These are phyloP conservation scores for Pleurotus tuber-regium DNA, from an alignment of 768 basidiomycete species.

Conservation along the genomic window DNA sequence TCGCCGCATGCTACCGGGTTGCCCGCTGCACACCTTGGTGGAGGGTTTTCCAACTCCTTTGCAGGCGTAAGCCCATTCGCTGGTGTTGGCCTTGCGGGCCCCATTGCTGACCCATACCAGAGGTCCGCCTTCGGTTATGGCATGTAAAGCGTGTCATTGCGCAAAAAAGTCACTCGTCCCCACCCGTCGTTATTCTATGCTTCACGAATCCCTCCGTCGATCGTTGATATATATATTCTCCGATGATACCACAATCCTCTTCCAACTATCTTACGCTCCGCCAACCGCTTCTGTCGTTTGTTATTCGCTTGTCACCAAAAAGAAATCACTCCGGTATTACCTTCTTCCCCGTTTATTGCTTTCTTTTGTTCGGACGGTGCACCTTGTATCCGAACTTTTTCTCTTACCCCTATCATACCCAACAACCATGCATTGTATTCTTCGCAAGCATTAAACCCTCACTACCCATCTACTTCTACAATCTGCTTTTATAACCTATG, in stretches of 20 bases:
- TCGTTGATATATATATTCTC: background rate
- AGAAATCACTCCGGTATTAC: constrained; percentile 18
- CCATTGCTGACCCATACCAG: constrained; percentile 76
- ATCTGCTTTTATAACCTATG: constrained; percentile 34
- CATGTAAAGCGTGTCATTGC: constrained; percentile 57
- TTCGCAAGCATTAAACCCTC: constrained; percentile 19
- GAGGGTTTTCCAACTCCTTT: constrained; percentile 58
- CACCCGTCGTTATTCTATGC: constrained; percentile 19
- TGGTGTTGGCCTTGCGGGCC: constrained; percentile 49
- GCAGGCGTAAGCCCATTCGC: constrained; percentile 47
- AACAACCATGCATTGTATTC: constrained; percentile 62
- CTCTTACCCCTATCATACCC: constrained; percentile 47
- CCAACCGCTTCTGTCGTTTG: constrained; percentile 29
- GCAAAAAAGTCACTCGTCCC: constrained; percentile 23
- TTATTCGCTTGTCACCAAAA: constrained; percentile 21
- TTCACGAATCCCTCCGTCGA: constrained; percentile 24
- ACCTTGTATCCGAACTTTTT: constrained; percentile 36
- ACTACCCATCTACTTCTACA: constrained; percentile 59
- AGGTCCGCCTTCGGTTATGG: constrained; percentile 72
- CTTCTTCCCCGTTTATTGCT: constrained; percentile 38
- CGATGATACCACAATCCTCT: background rate
- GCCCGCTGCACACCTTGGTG: constrained; percentile 50
- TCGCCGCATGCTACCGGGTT: constrained; percentile 64
- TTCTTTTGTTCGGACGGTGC: constrained; percentile 37
- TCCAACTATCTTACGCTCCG: constrained; percentile 28